Evolutionary conservation across 805 yeast genomes (phyloP), one percentile per base, ranked within the genome.

Genomic region (Starmerella khaoyaiensis): DNA sequence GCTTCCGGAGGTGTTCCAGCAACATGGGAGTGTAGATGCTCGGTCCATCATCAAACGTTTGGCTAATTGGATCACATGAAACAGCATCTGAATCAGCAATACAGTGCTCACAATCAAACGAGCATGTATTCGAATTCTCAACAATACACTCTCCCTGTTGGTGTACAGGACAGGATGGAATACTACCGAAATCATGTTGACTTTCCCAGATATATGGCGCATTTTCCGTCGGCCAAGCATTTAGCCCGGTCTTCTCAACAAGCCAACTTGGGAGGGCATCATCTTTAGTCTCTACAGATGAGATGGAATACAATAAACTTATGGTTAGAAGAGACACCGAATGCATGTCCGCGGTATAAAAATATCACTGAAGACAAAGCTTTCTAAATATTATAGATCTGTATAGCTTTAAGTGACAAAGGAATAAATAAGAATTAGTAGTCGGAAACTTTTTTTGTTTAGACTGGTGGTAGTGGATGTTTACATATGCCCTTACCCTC

Each of bases 11-110:
- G n/a, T 64, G 58, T 3, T 63, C 59, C 18, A 84, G 56, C 21
- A 87, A 64, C 29, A 64, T 64, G 4, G 69, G 61, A 0, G 96
- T 86, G 17, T 72, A 67, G 0, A 72, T 72, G 0, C 86, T 69
- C 1, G 98, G 98, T 0, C 98, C 97, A 56, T 87, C 97, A 56
- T 87, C 98, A 58, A 87, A 87, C 0, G 93, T 77, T 59, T 87
- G 97, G 0, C 86, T 72, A 26, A 87, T 62, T 32, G 64, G 61
- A 2, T 76, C 71, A 56, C 96, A 86, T 0, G 87, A 71, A 49
- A 63, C 68, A 4, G 79, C 73, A 53, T 86, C 97, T 57, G 79
- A 90, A 25, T 61, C 68, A 18, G 74, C 71, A 20, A 76, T 72
- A 60, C 95, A 86, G 45, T 76, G 72, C 55, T 67, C 70, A 55